Conservation (phyloP, 2,329 filamentous ascomycete genomes). For the Whalleya microplaca region DNA sequence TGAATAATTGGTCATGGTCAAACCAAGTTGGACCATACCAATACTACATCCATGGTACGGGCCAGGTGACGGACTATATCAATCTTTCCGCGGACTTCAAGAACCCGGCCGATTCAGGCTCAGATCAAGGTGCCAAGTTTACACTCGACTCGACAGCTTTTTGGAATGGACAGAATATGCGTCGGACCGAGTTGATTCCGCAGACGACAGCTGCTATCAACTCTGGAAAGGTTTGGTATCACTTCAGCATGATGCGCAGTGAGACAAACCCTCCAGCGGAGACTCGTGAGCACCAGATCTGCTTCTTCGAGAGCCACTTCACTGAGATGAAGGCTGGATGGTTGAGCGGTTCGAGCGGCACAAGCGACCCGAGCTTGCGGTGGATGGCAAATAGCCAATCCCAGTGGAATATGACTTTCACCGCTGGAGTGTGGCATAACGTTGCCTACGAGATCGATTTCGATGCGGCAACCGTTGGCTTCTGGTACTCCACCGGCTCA, state of each 20-base stretch:
- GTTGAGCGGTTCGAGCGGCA: conserved; percentile 55
- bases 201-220: conserved; percentile 69
- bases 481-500: conserved; percentile 71
- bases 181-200: conserved; percentile 74
- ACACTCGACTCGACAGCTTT: conserved; percentile 66
- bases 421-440: conserved; percentile 72
- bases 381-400: conserved; percentile 66
- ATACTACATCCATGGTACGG: conserved; percentile 73
- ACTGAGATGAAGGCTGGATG: conserved; percentile 75
- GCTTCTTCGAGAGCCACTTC: conserved; percentile 71
- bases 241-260: conserved; percentile 68
- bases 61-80: conserved; percentile 59
- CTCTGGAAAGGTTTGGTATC: conserved; percentile 70
- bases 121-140: conserved; percentile 68
- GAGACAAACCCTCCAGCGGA: conserved; percentile 63
- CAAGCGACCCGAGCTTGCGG: conserved; percentile 57
- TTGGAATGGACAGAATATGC: conserved; percentile 75
- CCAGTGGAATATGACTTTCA: conserved; percentile 66
- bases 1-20: conserved; percentile 62
- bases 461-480: conserved; percentile 60
- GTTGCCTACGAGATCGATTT: conserved; percentile 77
- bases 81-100: conserved; percentile 62
- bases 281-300: conserved; percentile 68
- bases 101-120: conserved; percentile 65
- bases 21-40: conserved; percentile 69